Percentiles rank a stretch among this genome's conserved stretches.
Conservation (phyloP, 208 protist genomes). For the Leishmania aethiopica region DNA sequence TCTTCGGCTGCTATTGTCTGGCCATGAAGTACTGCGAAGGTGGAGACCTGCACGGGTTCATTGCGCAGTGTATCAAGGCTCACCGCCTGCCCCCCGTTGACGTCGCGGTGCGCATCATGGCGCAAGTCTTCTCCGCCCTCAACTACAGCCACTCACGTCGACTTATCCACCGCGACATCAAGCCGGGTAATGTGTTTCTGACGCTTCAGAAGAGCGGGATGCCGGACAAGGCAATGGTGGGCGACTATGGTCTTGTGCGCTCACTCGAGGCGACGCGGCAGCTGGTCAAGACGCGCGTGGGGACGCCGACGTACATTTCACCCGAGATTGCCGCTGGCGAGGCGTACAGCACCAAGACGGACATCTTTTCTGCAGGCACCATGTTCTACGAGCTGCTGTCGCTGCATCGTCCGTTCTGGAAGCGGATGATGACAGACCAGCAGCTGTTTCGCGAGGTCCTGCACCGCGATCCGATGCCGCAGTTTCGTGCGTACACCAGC, state of each 20-base stretch:
- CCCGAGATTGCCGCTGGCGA: constrained; percentile 92
- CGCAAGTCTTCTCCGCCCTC: constrained; percentile 83
- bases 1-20: constrained; percentile 71
- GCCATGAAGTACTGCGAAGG: constrained; percentile 87
- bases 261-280: constrained; percentile 66
- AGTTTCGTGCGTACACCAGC: constrained; percentile 25
- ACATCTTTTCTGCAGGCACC: constrained; percentile 93
- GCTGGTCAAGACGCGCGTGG: constrained; percentile 78
- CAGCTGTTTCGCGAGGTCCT: constrained; percentile 60
- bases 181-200: constrained; percentile 91
- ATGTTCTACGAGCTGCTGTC: constrained; percentile 90
- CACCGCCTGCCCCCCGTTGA: constrained; percentile 39
- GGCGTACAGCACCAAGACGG: constrained; percentile 91
- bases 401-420: constrained; percentile 73
- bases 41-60: constrained; percentile 75
- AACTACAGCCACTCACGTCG: constrained; percentile 86
- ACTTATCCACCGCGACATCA: constrained; percentile 93
- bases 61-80: constrained; percentile 33
- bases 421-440: constrained; percentile 44
- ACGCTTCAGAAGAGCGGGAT: constrained; percentile 6
- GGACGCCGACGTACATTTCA: constrained; percentile 92
- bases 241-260: constrained; percentile 91
- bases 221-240: constrained; percentile 58
- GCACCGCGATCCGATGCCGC: constrained; percentile 61
- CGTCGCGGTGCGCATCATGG: constrained; percentile 72